A percentile compares a stretch with the other conserved stretches of the same genome.
These are phyloP conservation scores for Penicillium subrubescens DNA, from an alignment of 495 filamentous ascomycete genomes.

Conservation along the genomic window DNA sequence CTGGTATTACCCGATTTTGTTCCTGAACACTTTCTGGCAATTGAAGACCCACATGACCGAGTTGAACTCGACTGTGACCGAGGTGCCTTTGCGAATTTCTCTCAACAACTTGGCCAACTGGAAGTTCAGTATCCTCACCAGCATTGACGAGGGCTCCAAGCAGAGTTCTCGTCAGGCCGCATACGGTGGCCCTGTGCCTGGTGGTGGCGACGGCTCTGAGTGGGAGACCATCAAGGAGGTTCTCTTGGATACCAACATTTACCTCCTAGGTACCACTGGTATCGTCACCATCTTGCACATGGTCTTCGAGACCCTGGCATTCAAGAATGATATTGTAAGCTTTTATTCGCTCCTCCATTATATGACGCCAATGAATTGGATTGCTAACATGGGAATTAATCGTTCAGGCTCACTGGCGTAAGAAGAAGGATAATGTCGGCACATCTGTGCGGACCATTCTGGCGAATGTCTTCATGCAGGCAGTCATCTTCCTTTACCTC, in stretches of 20 bases:
- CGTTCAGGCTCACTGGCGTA: conserved; percentile 79
- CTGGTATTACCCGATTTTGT: conserved; percentile 96
- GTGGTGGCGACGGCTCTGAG: conserved; percentile 74
- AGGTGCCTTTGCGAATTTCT: conserved; percentile 79
- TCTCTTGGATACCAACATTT: conserved; percentile 90
- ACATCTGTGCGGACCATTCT: conserved; percentile 94
- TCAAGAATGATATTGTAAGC: conserved; percentile 89
- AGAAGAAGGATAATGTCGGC: conserved; percentile 98
- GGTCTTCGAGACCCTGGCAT: conserved; percentile 93
- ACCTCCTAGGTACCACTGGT: conserved; percentile 80
- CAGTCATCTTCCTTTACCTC: conserved; percentile 95
- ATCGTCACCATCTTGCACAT: conserved; percentile 88
- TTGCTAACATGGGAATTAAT: conserved; percentile 20
- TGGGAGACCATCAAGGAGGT: conserved; percentile 96
- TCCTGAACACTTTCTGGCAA: conserved; percentile 96
- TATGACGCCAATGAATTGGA: neutral
- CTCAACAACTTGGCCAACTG: conserved; percentile 82
- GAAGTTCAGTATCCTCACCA: conserved; percentile 86
- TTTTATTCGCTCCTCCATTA: neutral
- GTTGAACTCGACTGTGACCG: conserved; percentile 87
- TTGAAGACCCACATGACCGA: conserved; percentile 86
- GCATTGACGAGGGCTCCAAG: conserved; percentile 84
- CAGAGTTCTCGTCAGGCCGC: conserved; percentile 73
- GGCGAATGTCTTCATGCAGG: conserved; percentile 97
- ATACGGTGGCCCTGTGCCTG: conserved; percentile 62